These are phyloP conservation scores for Iberis pinnata DNA, from an alignment of 345 rosid genomes.

Conservation along the genomic window DNA sequence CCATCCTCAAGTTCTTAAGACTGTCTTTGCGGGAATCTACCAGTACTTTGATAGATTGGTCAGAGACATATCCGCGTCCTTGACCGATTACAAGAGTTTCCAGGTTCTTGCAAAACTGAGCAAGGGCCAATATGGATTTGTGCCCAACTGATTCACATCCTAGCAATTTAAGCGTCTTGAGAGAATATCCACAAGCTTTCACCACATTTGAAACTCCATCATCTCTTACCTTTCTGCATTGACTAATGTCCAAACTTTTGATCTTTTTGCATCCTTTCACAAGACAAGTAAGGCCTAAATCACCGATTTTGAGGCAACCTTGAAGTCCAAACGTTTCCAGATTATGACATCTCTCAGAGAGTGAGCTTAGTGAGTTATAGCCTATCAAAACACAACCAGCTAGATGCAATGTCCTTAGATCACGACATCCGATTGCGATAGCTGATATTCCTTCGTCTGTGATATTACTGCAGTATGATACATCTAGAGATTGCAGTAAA, in stretches of 20 bases:
- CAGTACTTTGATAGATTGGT: slow-evolving; percentile 48
- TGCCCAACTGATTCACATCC: slow-evolving; percentile 77
- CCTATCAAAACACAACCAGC: slow-evolving; percentile 67
- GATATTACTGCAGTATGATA: slow-evolving; percentile 79
- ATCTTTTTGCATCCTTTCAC: slow-evolving; percentile 62
- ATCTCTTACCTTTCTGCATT: slow-evolving; percentile 77
- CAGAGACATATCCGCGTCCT: slow-evolving; percentile 73
- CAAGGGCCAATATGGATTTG: slow-evolving; percentile 50
- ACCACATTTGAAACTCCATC: slow-evolving; percentile 59
- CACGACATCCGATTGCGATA: slow-evolving; percentile 70
- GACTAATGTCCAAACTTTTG: slow-evolving; percentile 57
- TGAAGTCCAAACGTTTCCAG: slow-evolving; percentile 60
- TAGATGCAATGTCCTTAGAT: slow-evolving; percentile 54
- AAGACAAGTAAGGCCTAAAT: slow-evolving; percentile 57
- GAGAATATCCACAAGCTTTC: slow-evolving; percentile 52
- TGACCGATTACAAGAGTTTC: slow-evolving; percentile 76
- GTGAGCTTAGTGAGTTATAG: slow-evolving; percentile 41
- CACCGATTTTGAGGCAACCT: slow-evolving; percentile 69
- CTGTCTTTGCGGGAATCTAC: slow-evolving; percentile 55
- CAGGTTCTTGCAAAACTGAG: slow-evolving; percentile 55
- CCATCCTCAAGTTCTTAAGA: slow-evolving; percentile 79
- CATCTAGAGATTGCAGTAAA: slow-evolving; percentile 71
- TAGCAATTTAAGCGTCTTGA: slow-evolving; percentile 67
- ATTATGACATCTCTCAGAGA: slow-evolving; percentile 52
- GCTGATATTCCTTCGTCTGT: slow-evolving; percentile 72